Conservation (phyloP, 1,284 basidiomycete genomes). For the Ganoderma lingzhi region DNA sequence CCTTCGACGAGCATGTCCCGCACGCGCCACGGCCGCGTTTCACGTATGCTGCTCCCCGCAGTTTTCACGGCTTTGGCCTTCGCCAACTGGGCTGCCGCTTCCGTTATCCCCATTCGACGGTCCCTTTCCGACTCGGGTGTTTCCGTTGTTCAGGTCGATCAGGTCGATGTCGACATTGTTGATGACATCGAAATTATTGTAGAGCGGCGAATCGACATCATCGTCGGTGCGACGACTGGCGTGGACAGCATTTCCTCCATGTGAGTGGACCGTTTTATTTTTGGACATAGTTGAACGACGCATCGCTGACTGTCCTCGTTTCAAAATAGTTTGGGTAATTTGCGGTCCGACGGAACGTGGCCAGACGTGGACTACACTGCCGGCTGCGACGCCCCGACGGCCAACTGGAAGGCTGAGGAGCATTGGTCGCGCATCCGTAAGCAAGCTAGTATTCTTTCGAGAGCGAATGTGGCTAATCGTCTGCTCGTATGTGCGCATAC, state of each 20-base stretch:
- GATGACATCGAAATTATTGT: constrained; percentile 40
- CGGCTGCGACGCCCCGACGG: constrained; percentile 63
- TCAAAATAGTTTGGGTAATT: constrained; percentile 48
- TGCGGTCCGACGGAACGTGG: constrained; percentile 60
- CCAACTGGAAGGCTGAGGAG: constrained; percentile 70
- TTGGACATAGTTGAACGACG: neutral
- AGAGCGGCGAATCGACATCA: constrained; percentile 39
- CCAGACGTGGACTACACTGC: constrained; percentile 62
- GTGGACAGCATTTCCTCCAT: constrained; percentile 38
- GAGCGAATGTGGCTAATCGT: neutral
- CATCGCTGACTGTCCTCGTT: neutral
- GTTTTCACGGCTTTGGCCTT: constrained; percentile 22
- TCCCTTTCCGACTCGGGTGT: neutral
- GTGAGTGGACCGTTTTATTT: constrained; percentile 24
- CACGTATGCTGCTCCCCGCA: constrained; percentile 16
- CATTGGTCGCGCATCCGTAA: constrained; percentile 68
- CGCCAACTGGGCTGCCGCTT: constrained; percentile 13
- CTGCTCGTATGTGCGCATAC: neutral
- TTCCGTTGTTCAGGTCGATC: neutral
- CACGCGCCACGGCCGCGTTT: constrained; percentile 10
- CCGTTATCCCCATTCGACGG: constrained; percentile 17
- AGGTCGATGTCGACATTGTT: neutral
- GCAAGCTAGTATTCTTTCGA: constrained; percentile 29
- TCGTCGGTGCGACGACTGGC: constrained; percentile 37
- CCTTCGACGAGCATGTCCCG: constrained; percentile 17